Base-by-base conservation (phyloP, 805 yeast genomes). In the Hanseniaspora osmophila region DNA sequence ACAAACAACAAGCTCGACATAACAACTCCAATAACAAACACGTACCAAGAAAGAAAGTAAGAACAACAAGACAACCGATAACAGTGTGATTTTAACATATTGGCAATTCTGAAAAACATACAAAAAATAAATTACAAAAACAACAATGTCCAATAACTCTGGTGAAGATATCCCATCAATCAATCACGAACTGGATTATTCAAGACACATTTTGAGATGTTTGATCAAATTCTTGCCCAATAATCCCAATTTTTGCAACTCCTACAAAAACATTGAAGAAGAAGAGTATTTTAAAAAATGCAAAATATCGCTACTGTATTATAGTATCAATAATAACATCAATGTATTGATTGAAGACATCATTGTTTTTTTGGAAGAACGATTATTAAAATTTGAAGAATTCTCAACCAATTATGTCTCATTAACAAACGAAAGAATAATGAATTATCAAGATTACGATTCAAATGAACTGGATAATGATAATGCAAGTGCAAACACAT, bases 171-270 rank as follows among this genome's bases (percentile, higher is more conserved):
- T n/a, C 5, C 11, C 18, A 15, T 35, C 16, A 6, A 17, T 5
- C n/a, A 35, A 35, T 16, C 16, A 35, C n/a, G 38, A 35, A 35
- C 3, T 35, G 18, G 16, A 35, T 6, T 46, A 42, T 10, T 46
- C 44, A 16, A 46, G 43, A 42, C 48, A 52, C 16, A 41, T 48
- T 2, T 40, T 51, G 29, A 47, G 41, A 22, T 46, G 48, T 30
- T 37, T 46, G 10, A 40, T 33, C 7, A 46, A 46, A 30, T 46
- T 46, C 18, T 33, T 46, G 18, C 48, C 48, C 11, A 43, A 40
- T 12, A 46, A 46, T 37, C 48, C 48, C 6, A 46, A 46, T 19
- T 46, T 46, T 29, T 46, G 48, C 32, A 44, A 45, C 19, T 37
- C 41, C 6, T 33, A 39, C 15, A 35, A 40, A 10, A 43, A 46